Percentiles rank a stretch among this genome's conserved stretches.
These are phyloP conservation scores for Mrakia gelida DNA, from an alignment of 768 basidiomycete genomes.

Conservation along the genomic window DNA sequence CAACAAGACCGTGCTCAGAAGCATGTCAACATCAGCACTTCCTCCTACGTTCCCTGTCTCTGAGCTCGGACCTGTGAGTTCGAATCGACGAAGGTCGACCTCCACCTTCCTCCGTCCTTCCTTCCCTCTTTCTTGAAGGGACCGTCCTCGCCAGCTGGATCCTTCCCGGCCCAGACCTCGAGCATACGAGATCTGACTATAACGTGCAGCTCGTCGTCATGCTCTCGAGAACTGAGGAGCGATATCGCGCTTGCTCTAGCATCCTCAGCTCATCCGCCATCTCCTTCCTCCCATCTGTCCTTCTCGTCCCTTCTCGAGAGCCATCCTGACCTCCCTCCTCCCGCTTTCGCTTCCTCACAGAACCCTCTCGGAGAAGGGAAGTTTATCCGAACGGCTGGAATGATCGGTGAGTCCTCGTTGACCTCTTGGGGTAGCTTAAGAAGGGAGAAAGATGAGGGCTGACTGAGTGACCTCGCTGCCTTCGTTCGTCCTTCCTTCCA, in stretches of 20 bases:
- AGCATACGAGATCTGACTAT: too few species aligned
- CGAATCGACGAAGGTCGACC: background rate
- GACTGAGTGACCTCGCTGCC: background rate
- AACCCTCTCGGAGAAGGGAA: slow-evolving; percentile 67
- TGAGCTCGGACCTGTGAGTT: background rate
- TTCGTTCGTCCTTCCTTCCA: background rate
- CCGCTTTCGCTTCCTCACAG: background rate
- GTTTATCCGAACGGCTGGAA: slow-evolving; percentile 64
- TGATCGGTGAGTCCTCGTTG: slow-evolving; percentile 10
- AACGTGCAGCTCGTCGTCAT: too few species aligned
- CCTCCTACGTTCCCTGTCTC: slow-evolving; percentile 6
- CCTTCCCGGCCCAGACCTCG: too few species aligned
- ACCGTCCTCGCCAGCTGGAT: too few species aligned
- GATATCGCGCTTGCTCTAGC: background rate
- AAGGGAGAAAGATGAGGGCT: background rate
- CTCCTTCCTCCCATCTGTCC: background rate
- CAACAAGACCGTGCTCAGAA: background rate
- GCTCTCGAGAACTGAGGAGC: background rate
- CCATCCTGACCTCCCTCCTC: too few species aligned
- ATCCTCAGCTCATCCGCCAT: background rate
- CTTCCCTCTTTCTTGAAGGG: background rate
- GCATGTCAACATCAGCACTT: background rate
- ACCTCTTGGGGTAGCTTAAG: too few species aligned
- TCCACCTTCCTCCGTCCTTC: background rate
- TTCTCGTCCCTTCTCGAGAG: too few species aligned